Evolutionary conservation across 768 basidiomycete genomes (phyloP).

Genomic region (Psilocybe cyanescens): DNA sequence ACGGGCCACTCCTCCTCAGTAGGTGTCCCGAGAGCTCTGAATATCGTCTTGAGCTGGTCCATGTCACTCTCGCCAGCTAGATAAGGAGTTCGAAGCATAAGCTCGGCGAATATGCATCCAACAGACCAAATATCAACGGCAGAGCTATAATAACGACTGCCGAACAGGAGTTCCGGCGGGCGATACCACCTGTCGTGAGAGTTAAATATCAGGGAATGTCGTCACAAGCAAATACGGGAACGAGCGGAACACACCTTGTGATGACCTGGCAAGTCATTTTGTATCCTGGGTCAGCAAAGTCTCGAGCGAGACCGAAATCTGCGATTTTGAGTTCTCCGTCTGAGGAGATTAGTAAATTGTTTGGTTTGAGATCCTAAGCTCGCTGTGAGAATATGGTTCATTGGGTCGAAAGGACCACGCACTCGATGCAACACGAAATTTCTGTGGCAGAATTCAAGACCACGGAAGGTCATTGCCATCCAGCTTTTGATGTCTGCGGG

Average conservation of each 20-base stretch:
- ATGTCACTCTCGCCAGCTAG: constrained; percentile 95
- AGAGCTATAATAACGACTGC: constrained; percentile 87
- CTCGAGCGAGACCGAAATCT: constrained; percentile 97
- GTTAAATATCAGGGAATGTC: constrained; percentile 6
- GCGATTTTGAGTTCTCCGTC: constrained; percentile 95
- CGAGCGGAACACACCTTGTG: constrained; percentile 68
- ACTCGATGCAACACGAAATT: constrained; percentile 95
- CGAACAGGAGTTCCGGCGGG: constrained; percentile 93
- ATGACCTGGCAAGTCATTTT: constrained; percentile 99
- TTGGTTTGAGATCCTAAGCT: constrained; percentile 92
- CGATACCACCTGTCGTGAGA: constrained; percentile 86
- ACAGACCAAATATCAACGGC: constrained; percentile 98
- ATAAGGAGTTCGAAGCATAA: constrained; percentile 96
- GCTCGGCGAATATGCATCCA: constrained; percentile 96
- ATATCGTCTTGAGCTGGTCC: constrained; percentile 95
- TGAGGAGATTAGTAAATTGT: constrained; percentile 93
- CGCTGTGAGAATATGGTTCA: not conserved
- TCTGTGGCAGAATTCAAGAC: constrained; percentile 97
- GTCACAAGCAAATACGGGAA: not conserved
- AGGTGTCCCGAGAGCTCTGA: constrained; percentile 93
- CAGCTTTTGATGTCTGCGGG: constrained; percentile 98
- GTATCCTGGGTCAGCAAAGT: constrained; percentile 92
- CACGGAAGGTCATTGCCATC: constrained; percentile 98
- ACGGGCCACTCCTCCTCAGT: constrained; percentile 98
- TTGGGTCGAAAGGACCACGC: constrained; percentile 22